Evolutionary conservation across 1,139 yeast genomes (phyloP).

Genomic region (Candida sanyaensis): DNA sequence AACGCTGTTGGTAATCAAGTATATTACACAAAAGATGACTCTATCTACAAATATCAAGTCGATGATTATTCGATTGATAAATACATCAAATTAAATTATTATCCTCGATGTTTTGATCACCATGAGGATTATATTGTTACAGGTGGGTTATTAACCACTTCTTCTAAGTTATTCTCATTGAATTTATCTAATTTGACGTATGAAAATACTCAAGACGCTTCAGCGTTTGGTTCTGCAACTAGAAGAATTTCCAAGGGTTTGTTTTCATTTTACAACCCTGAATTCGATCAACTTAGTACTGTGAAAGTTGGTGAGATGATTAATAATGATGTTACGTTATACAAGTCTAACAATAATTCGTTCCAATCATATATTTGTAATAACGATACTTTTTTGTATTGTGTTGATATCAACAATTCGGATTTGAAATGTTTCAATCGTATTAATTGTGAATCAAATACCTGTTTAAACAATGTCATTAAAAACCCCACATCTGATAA

Average conservation of each 20-base stretch:
- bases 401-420: conserved; percentile 58
- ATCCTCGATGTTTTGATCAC: conserved; percentile 73
- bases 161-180: conserved; percentile 27
- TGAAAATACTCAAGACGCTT: conserved; percentile 5
- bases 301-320: conserved; percentile 75
- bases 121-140: conserved; percentile 56
- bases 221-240: conserved; percentile 18
- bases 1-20: conserved; percentile 29
- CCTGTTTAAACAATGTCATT: conserved; percentile 43
- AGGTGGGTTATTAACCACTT: conserved; percentile 61
- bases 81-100: conserved; percentile 49
- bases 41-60: conserved; percentile 23
- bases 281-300: conserved; percentile 47
- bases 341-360: conserved; percentile 36
- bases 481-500: conserved; percentile 30
- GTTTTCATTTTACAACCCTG: conserved; percentile 56
- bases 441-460: conserved; percentile 39
- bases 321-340: conserved; percentile 76
- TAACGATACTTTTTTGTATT: conserved; percentile 73
- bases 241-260: conserved; percentile 51
- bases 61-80: conserved; percentile 22
- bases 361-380: conserved; percentile 73
- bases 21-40: conserved; percentile 36
- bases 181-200: conserved; percentile 27
- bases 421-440: conserved; percentile 33